phyloP scores from a whole-genome alignment of 176 grass and related monocot genomes.

The Rhipidocladum racemiflorum region DNA sequence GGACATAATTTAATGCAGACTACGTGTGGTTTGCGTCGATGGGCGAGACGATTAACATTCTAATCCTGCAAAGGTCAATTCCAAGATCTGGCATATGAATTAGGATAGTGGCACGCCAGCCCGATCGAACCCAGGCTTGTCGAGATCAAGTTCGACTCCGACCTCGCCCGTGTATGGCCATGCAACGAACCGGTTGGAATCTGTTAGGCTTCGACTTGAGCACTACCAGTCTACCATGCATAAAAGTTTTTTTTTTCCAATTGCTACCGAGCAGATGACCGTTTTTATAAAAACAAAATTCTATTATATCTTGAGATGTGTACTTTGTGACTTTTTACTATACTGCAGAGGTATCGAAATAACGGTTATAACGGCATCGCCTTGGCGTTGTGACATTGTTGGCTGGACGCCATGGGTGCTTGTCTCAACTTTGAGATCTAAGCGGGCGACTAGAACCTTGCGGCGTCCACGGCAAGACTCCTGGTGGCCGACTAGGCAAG shows the following conservation, averaged over 20 bases:
- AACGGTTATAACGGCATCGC: too few relatives aligned
- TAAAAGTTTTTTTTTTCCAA: not conserved
- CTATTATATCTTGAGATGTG: too few relatives aligned
- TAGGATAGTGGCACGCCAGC: not conserved
- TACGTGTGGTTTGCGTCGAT: not conserved
- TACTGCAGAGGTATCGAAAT: too few relatives aligned
- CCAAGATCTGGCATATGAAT: constrained; percentile 4
- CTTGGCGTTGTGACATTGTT: too few relatives aligned
- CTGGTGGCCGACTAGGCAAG: too few relatives aligned
- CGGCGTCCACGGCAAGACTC: too few relatives aligned
- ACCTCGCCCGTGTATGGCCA: not conserved
- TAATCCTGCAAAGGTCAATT: not conserved
- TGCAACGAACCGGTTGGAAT: not conserved
- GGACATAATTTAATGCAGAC: not conserved
- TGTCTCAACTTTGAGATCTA: too few relatives aligned
- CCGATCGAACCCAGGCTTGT: not conserved
- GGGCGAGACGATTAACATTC: not conserved
- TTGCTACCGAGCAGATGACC: not conserved
- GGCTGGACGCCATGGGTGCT: too few relatives aligned
- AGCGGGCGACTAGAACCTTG: too few relatives aligned
- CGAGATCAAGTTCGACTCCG: not conserved
- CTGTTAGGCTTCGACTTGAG: not conserved
- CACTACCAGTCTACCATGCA: not conserved
- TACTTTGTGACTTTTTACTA: too few relatives aligned
- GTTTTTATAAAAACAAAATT: not conserved